Evolutionary conservation across 192 early-diverging fungal species (phyloP).

Genomic region (Jimgerdemannia flammicorona): DNA sequence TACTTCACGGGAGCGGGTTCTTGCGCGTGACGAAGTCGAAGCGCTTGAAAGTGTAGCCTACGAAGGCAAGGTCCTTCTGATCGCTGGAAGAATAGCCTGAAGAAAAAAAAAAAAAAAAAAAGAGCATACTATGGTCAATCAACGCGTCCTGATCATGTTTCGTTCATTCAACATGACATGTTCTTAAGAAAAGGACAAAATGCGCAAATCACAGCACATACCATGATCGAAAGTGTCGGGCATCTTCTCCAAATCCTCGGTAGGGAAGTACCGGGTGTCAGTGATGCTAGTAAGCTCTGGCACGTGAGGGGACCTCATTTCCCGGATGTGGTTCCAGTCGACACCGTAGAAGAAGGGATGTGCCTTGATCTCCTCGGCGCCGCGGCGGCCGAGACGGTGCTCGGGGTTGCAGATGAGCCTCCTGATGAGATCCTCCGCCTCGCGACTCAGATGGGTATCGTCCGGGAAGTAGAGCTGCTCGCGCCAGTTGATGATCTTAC

Average conservation of each 20-base stretch:
- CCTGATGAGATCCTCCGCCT: constrained; percentile 91
- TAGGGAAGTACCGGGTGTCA: constrained; percentile 98
- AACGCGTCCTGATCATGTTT: too few species aligned
- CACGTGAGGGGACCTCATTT: constrained; percentile 85
- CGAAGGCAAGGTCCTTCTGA: too few species aligned
- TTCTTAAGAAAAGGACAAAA: not conserved
- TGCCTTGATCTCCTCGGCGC: constrained; percentile 76
- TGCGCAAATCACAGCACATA: constrained; percentile 13
- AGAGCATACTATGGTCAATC: too few species aligned
- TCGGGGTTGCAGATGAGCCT: constrained; percentile 88
- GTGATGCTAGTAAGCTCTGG: constrained; percentile 91
- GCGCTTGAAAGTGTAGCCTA: too few species aligned
- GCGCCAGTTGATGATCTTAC: constrained; percentile 97
- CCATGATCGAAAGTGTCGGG: constrained; percentile 33
- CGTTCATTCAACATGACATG: too few species aligned
- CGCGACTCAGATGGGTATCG: constrained; percentile 85
- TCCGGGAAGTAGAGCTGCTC: constrained; percentile 90
- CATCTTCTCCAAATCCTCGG: constrained; percentile 84
- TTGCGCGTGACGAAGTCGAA: too few species aligned
- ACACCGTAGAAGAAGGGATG: constrained; percentile 96
- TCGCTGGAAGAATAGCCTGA: too few species aligned
- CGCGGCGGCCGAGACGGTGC: constrained; percentile 82
- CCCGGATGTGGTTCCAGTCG: constrained; percentile 85
- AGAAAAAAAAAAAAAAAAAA: too few species aligned
- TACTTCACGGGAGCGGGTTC: too few species aligned